Conservation (phyloP, 148 eudicot genomes). For the Vaccinium darrowii region DNA sequence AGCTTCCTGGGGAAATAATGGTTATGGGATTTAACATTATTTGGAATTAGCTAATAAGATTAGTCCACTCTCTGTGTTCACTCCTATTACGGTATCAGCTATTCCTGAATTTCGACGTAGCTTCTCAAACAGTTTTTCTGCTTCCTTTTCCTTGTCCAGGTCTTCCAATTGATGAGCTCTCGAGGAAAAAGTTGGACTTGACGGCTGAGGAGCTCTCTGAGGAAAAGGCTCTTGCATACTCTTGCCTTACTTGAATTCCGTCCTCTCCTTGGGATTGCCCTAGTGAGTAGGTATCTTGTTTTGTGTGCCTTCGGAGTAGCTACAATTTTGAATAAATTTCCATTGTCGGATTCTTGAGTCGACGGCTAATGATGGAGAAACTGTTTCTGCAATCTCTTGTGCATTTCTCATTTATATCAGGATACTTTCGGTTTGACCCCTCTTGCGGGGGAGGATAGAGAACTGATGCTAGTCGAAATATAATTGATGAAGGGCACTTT, state of each 20-base stretch:
- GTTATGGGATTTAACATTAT: background rate
- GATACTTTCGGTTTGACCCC: slow-evolving; percentile 8
- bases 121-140: slow-evolving; percentile 8
- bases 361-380: slow-evolving; percentile 27
- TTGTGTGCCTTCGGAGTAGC: slow-evolving; percentile 29
- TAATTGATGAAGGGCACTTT: background rate
- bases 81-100: background rate
- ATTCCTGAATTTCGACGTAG: slow-evolving; percentile 5
- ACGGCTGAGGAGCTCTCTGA: slow-evolving; percentile 86
- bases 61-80: background rate
- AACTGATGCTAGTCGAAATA: background rate
- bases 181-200: slow-evolving; percentile 90
- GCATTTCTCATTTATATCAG: slow-evolving; percentile 1
- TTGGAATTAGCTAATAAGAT: background rate
- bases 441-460: background rate
- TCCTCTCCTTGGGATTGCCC: background rate
- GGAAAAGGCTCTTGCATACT: slow-evolving; percentile 91
- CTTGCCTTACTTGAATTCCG: slow-evolving; percentile 59
- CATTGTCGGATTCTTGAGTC: slow-evolving; percentile 25
- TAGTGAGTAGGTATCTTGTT: slow-evolving; percentile 1
- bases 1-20: background rate
- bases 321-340: slow-evolving; percentile 55
- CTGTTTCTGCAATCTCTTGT: slow-evolving; percentile 21
- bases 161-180: slow-evolving; percentile 76
- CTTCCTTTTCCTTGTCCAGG: slow-evolving; percentile 34